Base-by-base conservation (phyloP, 2,329 filamentous ascomycete species). In the Colletotrichum karsti region DNA sequence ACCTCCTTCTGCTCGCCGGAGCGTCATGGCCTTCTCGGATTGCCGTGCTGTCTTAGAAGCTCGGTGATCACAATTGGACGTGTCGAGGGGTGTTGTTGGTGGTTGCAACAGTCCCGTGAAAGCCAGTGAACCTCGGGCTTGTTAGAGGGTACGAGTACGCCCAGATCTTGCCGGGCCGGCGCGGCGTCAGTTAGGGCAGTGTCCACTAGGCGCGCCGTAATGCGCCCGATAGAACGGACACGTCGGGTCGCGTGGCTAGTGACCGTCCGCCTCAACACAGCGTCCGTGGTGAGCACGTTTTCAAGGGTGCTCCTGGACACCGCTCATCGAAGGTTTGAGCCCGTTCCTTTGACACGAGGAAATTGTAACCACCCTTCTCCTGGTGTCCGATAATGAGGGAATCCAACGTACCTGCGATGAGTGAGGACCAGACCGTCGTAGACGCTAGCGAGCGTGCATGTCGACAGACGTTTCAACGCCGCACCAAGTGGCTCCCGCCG, bases 401-500 rank as follows among this genome's bases (percentile, higher is more conserved):
- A 50, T 26, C 24, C 41, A 28, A 39, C 12, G 28, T 41, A 13
- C 20, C 33, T 41, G 48, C 51, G 48, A 51, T 51, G 39, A 26
- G 46, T 35, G 24, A 39, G 33, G 50, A 46, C 58, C 41, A 42
- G 58, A 56, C 59, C 58, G 26, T 39, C 24, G 10, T 24, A 7
- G 30, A 26, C 54, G 54, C 54, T 66, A 65, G 61, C 41, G 22
- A 35, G n/a, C 24, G 48, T 50, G 33, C 28, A 50, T 35, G 42
- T 39, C 50, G 35, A 46, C 37, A 53, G 33, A 30, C 33, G 57
- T 37, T 63, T 57, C 63, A 50, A 62, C 44, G 50, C 63, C 22
- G 42, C 22, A 28, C 54, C 41, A 28, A 37, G 55, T 53, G 54
- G 65, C 54, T 67, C 50, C 63, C 35, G 56, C 41, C 62, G 24